Percentiles rank a stretch among this genome's conserved stretches.
These are phyloP conservation scores for Malus asiatica DNA, from an alignment of 306 rosid species.

Conservation along the genomic window DNA sequence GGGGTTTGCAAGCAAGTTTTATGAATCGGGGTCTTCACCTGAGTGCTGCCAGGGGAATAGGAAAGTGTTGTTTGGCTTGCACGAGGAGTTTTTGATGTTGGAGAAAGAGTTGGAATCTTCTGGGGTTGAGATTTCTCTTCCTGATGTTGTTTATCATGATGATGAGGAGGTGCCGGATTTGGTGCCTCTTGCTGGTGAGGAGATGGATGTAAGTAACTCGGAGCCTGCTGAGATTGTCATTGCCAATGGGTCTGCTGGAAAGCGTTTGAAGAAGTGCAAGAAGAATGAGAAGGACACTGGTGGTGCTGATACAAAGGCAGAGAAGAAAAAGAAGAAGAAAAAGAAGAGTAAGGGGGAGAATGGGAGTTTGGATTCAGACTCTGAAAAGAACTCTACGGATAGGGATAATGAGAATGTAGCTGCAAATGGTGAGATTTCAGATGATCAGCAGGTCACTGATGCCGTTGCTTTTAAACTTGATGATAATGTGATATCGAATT, in stretches of 20 bases:
- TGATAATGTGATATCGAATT: conserved; percentile 66
- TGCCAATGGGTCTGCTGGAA: conserved; percentile 5
- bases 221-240: conserved; percentile 18
- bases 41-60: conserved; percentile 82
- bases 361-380: conserved; percentile 10
- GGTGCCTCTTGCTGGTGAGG: conserved; percentile 42
- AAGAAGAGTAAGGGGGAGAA: conserved; percentile 33
- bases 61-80: conserved; percentile 55
- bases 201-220: conserved; percentile 17
- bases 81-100: conserved; percentile 61
- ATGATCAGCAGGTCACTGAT: conserved; percentile 14
- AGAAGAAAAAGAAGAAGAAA: conserved; percentile 23
- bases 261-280: conserved; percentile 41
- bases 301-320: conserved; percentile 4
- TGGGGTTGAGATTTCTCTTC: conserved; percentile 42
- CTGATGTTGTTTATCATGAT: conserved; percentile 32
- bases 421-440: conserved; percentile 30
- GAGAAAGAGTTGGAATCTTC: conserved; percentile 60
- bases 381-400: conserved; percentile 8
- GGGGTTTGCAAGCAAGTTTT: conserved; percentile 55
- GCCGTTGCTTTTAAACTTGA: conserved; percentile 19
- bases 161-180: conserved; percentile 54
- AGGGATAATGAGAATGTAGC: conserved; percentile 18
- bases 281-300: conserved; percentile 23
- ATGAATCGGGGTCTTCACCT: conserved; percentile 65